Evolutionary conservation across 768 basidiomycete genomes (phyloP), one percentile per base, ranked within the genome.

Genomic region (Rhizopogon roseolus): DNA sequence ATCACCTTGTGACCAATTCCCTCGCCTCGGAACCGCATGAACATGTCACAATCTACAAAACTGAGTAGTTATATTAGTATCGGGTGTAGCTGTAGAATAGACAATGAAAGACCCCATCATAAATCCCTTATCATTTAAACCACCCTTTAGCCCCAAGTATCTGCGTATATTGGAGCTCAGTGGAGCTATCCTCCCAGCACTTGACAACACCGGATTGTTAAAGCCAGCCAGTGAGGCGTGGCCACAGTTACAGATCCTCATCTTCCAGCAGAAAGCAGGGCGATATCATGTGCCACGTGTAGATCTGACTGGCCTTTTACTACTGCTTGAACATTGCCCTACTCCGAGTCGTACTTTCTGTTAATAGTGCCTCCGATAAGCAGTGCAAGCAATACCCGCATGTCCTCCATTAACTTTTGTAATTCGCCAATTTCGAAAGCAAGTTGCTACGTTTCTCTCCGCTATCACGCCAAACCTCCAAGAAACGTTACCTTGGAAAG

Each of bases 401-500:
- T 67, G 11, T 62, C 57, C 1, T 55, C 65, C 6, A 52, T 67
- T 6, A 63, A 69, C 63, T 66, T 1, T 19, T 67, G 0, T 67
- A 68, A 68, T 11, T 67, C 16, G 60, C 67, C 29, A 57, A 67
- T 67, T 44, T 69, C 66, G 0, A 66, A 60, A 4, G 58, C 67
- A 0, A 46, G 66, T 67, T 25, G 66, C 66, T 0, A 50, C 65
- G 9, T 67, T 65, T 29, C 10, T 67, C 22, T 69, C 66, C 17
- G 60, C 68, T 0, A 58, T 67, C 25, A 68, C 66, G 0, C 66
- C 66, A 2, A 69, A 69, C 4, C 5, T 69, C 3, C 64, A 62
- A 29, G 64, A 67, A 44, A 64, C 67, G 50, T 56, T 39, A 7
- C 64, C 66, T 39, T 67, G 66, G 66, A 69, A 19, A 22, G 46